A percentile compares a stretch with the other conserved stretches of the same genome.
These are phyloP conservation scores for Trichophyton schoenleinii DNA, from an alignment of 2,329 filamentous ascomycete genomes.

Conservation along the genomic window DNA sequence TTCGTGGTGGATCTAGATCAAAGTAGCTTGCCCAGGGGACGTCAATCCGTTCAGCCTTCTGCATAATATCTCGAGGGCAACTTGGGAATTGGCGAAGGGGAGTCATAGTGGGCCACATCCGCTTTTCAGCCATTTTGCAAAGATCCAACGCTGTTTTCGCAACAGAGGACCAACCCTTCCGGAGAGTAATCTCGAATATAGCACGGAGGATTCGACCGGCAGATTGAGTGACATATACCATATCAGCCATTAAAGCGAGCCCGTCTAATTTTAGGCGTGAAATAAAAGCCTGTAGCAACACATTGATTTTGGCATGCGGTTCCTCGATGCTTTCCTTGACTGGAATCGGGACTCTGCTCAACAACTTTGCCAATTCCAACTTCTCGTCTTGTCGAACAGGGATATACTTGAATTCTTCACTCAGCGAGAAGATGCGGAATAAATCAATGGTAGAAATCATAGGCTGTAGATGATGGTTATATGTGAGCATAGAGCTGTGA, in stretches of 20 bases:
- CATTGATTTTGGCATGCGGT: conserved; percentile 94
- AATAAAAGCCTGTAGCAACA: conserved; percentile 90
- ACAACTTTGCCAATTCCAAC: conserved; percentile 80
- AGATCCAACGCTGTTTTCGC: conserved; percentile 85
- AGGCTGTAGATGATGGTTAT: conserved; percentile 89
- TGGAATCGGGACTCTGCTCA: conserved; percentile 81
- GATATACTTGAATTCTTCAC: conserved; percentile 98
- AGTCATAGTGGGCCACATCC: conserved; percentile 99
- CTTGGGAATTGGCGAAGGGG: conserved; percentile 79
- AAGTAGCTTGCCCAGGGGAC: conserved; percentile 91
- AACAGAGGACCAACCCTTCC: conserved; percentile 90
- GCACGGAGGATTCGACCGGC: conserved; percentile 90
- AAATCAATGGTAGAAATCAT: conserved; percentile 88
- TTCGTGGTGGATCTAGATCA: conserved; percentile 86
- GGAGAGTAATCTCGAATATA: conserved; percentile 93
- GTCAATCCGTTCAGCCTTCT: conserved; percentile 88
- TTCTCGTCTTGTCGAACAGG: conserved; percentile 97
- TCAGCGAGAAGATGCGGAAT: conserved; percentile 90
- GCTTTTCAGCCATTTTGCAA: conserved; percentile 98
- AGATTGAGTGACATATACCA: conserved; percentile 97
- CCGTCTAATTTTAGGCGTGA: conserved; percentile 89
- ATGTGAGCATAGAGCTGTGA: conserved; percentile 89
- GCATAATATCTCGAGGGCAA: conserved; percentile 72
- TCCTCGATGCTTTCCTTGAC: conserved; percentile 98
- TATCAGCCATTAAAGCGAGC: conserved; percentile 89